phyloP scores from a whole-genome alignment of 495 filamentous ascomycete genomes.

The Annulohypoxylon moriforme region DNA sequence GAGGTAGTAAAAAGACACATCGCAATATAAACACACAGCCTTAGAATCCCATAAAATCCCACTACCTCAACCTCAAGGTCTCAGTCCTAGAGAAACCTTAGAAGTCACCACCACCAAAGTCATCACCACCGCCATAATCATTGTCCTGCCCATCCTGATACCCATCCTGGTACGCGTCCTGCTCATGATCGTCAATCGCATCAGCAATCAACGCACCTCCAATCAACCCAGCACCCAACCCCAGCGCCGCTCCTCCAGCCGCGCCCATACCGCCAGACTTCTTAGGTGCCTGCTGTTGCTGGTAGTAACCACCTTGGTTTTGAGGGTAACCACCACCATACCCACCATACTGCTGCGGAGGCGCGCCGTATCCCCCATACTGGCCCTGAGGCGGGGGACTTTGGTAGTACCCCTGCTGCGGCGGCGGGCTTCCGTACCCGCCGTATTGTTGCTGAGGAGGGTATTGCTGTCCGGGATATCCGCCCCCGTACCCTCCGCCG shows the following conservation, averaged over 20 bases:
- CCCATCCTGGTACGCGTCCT: constrained; percentile 61
- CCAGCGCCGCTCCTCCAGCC: constrained; percentile 77
- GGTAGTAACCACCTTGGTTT: constrained; percentile 48
- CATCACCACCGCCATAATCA: constrained; percentile 53
- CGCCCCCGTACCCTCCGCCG: constrained; percentile 15
- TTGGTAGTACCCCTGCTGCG: constrained; percentile 39
- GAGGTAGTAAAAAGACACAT: constrained; percentile 1
- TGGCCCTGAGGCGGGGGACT: constrained; percentile 45
- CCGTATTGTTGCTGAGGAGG: constrained; percentile 30
- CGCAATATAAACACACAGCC: constrained; percentile 3
- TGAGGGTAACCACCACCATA: constrained; percentile 58
- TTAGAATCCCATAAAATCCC: background rate
- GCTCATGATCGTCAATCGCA: constrained; percentile 68
- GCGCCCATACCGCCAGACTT: constrained; percentile 68
- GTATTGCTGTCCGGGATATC: constrained; percentile 27
- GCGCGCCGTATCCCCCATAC: constrained; percentile 55
- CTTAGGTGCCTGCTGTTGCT: constrained; percentile 38
- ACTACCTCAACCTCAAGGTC: background rate
- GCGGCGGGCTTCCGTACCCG: constrained; percentile 27
- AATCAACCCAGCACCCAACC: constrained; percentile 79
- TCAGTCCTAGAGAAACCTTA: constrained; percentile 44
- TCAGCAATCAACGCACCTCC: constrained; percentile 76
- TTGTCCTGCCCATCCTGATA: constrained; percentile 61
- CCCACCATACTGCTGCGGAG: constrained; percentile 51
- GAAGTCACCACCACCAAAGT: constrained; percentile 65